Percentiles rank a stretch among this genome's conserved stretches.
Evolutionary conservation across 2,329 filamentous ascomycete genomes (phyloP).

Genomic region (Epichloe gansuensis): DNA sequence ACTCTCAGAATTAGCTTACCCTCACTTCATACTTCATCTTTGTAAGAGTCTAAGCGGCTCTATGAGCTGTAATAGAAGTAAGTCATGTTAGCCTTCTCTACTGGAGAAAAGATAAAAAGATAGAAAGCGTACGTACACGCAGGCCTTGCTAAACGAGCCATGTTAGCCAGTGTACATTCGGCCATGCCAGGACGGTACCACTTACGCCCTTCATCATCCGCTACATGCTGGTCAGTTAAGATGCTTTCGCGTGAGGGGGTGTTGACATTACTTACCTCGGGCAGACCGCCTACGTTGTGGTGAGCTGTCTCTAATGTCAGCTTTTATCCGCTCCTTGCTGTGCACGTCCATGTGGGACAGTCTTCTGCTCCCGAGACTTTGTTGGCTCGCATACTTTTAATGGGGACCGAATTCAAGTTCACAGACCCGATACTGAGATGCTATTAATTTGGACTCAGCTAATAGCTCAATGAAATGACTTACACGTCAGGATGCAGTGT

Average conservation of each 20-base stretch:
- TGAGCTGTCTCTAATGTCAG: slow-evolving; percentile 15
- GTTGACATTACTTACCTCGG: slow-evolving; percentile 37
- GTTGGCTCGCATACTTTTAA: slow-evolving; percentile 22
- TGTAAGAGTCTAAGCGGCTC: no score
- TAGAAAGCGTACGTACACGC: background rate
- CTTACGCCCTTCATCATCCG: slow-evolving; percentile 33
- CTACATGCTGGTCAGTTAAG: background rate
- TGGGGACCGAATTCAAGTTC: slow-evolving; percentile 36
- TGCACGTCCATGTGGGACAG: no score
- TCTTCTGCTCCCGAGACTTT: no score
- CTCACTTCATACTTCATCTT: no score
- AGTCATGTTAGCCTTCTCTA: background rate
- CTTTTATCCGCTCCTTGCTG: no score
- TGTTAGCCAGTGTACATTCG: no score
- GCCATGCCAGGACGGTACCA: background rate
- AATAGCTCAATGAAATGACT: background rate
- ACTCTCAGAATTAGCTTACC: no score
- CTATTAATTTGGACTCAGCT: background rate
- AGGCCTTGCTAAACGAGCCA: background rate
- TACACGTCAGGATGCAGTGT: slow-evolving; percentile 28
- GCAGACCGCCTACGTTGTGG: slow-evolving; percentile 56
- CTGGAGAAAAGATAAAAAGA: no score
- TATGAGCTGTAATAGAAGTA: no score
- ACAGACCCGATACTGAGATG: slow-evolving; percentile 32
- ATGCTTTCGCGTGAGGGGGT: slow-evolving; percentile 10